These are phyloP conservation scores for Luvunga scandens DNA, from an alignment of 345 rosid genomes.

Conservation along the genomic window DNA sequence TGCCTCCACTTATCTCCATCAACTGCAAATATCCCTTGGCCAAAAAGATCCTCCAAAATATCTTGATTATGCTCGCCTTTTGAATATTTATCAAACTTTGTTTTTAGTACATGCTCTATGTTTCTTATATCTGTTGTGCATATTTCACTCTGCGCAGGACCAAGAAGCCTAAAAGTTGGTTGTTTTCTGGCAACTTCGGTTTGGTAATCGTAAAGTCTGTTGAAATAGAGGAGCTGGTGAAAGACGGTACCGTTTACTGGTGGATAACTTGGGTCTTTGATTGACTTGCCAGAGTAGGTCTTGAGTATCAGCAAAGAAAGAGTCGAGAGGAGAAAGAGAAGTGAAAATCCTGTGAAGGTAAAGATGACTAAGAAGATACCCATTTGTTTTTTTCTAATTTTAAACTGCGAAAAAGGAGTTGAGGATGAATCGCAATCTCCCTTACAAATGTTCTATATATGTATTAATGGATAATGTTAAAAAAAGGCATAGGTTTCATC, in stretches of 20 bases:
- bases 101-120: conserved; percentile 60
- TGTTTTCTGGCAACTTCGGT: conserved; percentile 39
- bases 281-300: conserved; percentile 49
- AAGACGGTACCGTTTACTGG: conserved; percentile 62
- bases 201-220: conserved; percentile 54
- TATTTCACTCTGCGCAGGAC: conserved; percentile 36
- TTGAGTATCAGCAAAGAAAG: conserved; percentile 25
- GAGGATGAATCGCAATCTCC: not conserved
- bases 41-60: conserved; percentile 45
- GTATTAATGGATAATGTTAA: not conserved
- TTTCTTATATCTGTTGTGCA: conserved; percentile 59
- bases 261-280: conserved; percentile 35
- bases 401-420: not conserved
- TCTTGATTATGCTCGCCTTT: conserved; percentile 41
- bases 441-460: not conserved
- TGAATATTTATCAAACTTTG: conserved; percentile 45
- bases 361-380: conserved; percentile 23
- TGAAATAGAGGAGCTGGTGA: conserved; percentile 36
- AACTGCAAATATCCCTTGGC: conserved; percentile 74
- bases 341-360: conserved; percentile 15
- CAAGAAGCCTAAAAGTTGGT: conserved; percentile 57
- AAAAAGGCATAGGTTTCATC: not conserved
- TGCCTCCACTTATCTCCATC: conserved; percentile 84
- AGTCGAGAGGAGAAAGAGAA: conserved; percentile 20
- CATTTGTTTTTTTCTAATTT: conserved; percentile 11